phyloP scores from a whole-genome alignment of 495 filamentous ascomycete species.

The Daldinia childiae region DNA sequence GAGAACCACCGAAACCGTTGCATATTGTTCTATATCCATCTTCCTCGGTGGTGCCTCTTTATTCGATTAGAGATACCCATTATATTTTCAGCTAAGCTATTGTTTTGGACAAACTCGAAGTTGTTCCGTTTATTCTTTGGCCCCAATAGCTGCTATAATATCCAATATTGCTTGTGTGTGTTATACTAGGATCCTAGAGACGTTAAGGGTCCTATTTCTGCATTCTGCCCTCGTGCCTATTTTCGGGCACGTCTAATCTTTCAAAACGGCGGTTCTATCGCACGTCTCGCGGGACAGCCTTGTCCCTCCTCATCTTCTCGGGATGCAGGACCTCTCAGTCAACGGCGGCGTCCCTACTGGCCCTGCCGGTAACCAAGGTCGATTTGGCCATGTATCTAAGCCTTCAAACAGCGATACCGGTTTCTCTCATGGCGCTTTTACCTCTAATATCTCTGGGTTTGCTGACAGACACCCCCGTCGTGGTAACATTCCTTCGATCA shows the following conservation, averaged over 20 bases:
- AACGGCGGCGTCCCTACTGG: constrained; percentile 60
- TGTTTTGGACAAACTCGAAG: constrained; percentile 41
- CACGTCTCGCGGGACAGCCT: constrained; percentile 74
- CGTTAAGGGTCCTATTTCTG: constrained; percentile 43
- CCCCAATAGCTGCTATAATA: constrained; percentile 45
- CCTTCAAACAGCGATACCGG: constrained; percentile 82
- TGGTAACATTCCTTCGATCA: constrained; percentile 91
- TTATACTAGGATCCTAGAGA: constrained; percentile 36
- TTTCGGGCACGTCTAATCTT: constrained; percentile 63
- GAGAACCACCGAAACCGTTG: constrained; percentile 36
- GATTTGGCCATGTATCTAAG: constrained; percentile 74
- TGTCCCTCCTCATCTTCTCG: constrained; percentile 81
- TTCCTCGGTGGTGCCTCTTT: constrained; percentile 40
- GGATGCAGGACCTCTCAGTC: constrained; percentile 85
- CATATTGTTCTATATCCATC: constrained; percentile 46
- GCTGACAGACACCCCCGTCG: constrained; percentile 82
- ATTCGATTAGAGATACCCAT: constrained; percentile 45
- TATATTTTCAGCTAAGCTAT: constrained; percentile 41
- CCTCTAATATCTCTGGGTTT: constrained; percentile 81
- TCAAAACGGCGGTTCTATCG: constrained; percentile 77
- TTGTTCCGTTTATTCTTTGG: constrained; percentile 38
- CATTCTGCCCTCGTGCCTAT: constrained; percentile 58
- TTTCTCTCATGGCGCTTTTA: constrained; percentile 91
- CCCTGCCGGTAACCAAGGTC: constrained; percentile 63
- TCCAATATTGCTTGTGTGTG: constrained; percentile 39